Evolutionary conservation across 1,139 yeast species (phyloP), one percentile per base, ranked within the genome.

Genomic region (Taphrina communis): DNA sequence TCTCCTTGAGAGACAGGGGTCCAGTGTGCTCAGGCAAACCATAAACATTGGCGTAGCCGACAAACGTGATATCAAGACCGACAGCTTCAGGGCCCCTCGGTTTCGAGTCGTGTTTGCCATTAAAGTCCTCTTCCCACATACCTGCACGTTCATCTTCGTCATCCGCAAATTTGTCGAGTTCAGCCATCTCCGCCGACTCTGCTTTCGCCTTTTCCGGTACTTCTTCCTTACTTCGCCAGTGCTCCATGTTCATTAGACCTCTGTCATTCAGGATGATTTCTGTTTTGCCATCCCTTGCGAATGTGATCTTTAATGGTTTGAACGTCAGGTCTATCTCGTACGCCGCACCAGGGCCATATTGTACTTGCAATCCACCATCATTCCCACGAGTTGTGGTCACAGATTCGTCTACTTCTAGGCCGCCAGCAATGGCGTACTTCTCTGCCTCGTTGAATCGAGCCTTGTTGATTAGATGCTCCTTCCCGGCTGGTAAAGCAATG

Each of bases 21-120:
- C 90, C 97, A 0, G 98, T 93, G 76, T 94, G 99, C 77, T 94
- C 99, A 0, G 99, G 98, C 65, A 94, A 88, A 31, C 99, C 99
- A 76, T 86, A 94, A 0, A 91, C 88, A 74, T 88, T 83, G 11
- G 81, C 77, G 74, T 82, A 88, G 0, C 85, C 86, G 4, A 78
- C 76, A 74, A 94, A 88, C 0, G 85, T 79, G 70, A 92, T 83
- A 77, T 94, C 99, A 56, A 90, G 72, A 0, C 88, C 97, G 50
- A 94, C 82, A 0, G 97, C 85, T 77, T 94, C 98, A 0, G 99
- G 98, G 0, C 99, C 99, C 59, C 90, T 81, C 8, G 91, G 90
- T 31, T 88, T 73, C 35, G 73, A 65, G 59, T 74, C 75, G 12
- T 58, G 66, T 42, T 68, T 69, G 11, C 73, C 91, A 66, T 81